Evolutionary conservation across 306 rosid genomes (phyloP).

Genomic region (Dalbergia cultrata): DNA sequence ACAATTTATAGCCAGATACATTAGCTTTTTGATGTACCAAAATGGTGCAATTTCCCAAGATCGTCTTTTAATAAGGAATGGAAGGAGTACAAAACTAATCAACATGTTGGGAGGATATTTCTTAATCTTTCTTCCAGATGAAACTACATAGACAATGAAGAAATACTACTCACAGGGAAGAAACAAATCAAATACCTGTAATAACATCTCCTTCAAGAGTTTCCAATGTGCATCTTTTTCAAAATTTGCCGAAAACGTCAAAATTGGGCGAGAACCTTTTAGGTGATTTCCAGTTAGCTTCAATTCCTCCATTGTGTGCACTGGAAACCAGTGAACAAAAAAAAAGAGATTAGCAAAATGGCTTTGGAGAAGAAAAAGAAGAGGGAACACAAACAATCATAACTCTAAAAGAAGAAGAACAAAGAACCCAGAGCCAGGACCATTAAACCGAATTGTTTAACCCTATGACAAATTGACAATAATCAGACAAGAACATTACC

Average conservation of each 20-base stretch:
- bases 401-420: neutral
- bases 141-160: conserved; percentile 26
- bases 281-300: conserved; percentile 93
- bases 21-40: no score
- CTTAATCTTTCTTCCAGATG: conserved; percentile 5
- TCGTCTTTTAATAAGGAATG: no score
- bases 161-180: conserved; percentile 26
- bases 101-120: neutral
- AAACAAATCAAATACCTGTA: conserved; percentile 65
- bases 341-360: conserved; percentile 15
- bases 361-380: neutral
- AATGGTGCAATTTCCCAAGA: no score
- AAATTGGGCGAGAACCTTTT: conserved; percentile 83
- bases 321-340: conserved; percentile 52
- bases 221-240: conserved; percentile 89
- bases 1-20: no score
- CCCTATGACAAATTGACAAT: no score
- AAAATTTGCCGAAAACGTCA: conserved; percentile 92
- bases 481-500: conserved; percentile 60
- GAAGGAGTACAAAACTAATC: neutral
- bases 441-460: neutral
- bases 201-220: conserved; percentile 90
- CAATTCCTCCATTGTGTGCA: conserved; percentile 97
- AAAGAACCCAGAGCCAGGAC: conserved; percentile 1
- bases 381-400: neutral